phyloP scores from a whole-genome alignment of 495 filamentous ascomycete genomes.

The Parachaetomium inaequale region DNA sequence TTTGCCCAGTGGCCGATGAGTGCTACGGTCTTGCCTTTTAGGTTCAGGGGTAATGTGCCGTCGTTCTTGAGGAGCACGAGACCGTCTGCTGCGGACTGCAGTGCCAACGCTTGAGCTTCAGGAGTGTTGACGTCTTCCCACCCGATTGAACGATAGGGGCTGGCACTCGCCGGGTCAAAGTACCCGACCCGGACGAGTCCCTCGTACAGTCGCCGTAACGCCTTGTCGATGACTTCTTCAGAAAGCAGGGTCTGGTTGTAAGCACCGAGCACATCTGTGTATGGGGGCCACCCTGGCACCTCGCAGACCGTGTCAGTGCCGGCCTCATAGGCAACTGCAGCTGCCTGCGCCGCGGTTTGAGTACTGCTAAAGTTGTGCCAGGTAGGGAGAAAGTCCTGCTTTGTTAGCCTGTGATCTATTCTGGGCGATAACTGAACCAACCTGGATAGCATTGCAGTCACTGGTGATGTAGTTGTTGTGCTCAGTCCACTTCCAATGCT shows the following conservation, averaged over 20 bases:
- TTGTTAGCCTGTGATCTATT: not conserved
- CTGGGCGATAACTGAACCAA: not conserved
- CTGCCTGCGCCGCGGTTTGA: conserved; percentile 31
- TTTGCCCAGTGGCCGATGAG: conserved; percentile 43
- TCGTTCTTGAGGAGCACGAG: conserved; percentile 43
- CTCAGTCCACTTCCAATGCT: conserved; percentile 45
- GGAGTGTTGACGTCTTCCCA: conserved; percentile 26
- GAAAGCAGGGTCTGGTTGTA: conserved; percentile 21
- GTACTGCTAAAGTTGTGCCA: conserved; percentile 35
- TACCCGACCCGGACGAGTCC: conserved; percentile 45
- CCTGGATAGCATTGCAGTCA: conserved; percentile 43
- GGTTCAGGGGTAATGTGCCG: conserved; percentile 21
- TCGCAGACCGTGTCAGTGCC: conserved; percentile 41
- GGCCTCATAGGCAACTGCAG: conserved; percentile 35
- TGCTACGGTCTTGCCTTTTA: conserved; percentile 29
- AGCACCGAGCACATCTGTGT: conserved; percentile 32
- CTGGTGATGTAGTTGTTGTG: conserved; percentile 42
- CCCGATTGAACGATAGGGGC: conserved; percentile 21
- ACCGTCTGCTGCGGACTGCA: conserved; percentile 34
- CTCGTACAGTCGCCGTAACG: conserved; percentile 32
- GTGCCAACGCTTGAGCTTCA: conserved; percentile 32
- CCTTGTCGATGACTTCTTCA: conserved; percentile 21
- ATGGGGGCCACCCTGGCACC: conserved; percentile 23
- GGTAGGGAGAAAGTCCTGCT: conserved; percentile 22
- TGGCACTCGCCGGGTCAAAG: conserved; percentile 26